These are phyloP conservation scores for Alternaria sp. DNA, from an alignment of 2,329 filamentous ascomycete genomes.

Conservation along the genomic window DNA sequence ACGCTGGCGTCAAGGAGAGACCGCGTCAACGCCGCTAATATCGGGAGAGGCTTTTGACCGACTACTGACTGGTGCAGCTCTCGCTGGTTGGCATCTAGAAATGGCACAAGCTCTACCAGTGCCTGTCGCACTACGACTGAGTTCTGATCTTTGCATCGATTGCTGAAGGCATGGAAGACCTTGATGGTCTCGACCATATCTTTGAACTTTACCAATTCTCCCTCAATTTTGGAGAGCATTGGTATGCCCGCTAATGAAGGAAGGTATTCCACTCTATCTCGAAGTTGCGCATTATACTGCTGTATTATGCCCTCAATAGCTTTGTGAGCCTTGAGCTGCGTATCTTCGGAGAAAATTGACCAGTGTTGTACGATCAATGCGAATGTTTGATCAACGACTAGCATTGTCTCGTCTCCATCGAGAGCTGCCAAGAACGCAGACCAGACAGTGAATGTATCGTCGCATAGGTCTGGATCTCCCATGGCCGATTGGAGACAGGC, in stretches of 20 bases:
- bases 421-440: slow-evolving; percentile 77
- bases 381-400: slow-evolving; percentile 86
- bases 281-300: slow-evolving; percentile 68
- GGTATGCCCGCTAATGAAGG: slow-evolving; percentile 79
- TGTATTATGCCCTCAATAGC: slow-evolving; percentile 72
- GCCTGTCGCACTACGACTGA: slow-evolving; percentile 84
- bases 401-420: slow-evolving; percentile 75
- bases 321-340: slow-evolving; percentile 66
- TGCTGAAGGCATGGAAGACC: slow-evolving; percentile 73
- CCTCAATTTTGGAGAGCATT: slow-evolving; percentile 72
- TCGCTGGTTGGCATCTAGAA: slow-evolving; percentile 75
- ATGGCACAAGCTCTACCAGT: slow-evolving; percentile 77
- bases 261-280: slow-evolving; percentile 74
- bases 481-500: slow-evolving; percentile 91
- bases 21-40: slow-evolving; percentile 75
- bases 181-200: slow-evolving; percentile 70
- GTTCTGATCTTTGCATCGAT: slow-evolving; percentile 83
- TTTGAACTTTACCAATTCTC: slow-evolving; percentile 71
- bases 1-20: slow-evolving; percentile 85
- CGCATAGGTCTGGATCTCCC: slow-evolving; percentile 75
- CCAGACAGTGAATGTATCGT: slow-evolving; percentile 86
- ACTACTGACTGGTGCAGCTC: slow-evolving; percentile 81
- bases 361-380: slow-evolving; percentile 87
- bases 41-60: slow-evolving; percentile 81
- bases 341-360: slow-evolving; percentile 68